Conservation (phyloP, 768 basidiomycete genomes). For the Leccinum boreale region DNA sequence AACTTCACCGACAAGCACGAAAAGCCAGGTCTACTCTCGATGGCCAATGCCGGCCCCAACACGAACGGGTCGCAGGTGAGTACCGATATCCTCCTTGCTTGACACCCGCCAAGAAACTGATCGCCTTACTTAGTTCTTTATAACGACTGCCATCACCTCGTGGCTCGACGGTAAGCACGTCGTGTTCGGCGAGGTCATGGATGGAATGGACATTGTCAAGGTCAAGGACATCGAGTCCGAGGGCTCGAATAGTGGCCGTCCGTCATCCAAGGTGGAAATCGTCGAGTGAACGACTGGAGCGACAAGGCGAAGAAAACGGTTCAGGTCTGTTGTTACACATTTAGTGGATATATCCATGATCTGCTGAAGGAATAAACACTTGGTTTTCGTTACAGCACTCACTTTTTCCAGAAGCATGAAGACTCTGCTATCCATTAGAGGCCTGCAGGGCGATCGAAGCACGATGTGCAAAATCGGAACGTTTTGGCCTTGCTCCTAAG, state of each 20-base stretch:
- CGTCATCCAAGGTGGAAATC: constrained; percentile 42
- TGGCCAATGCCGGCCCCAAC: constrained; percentile 85
- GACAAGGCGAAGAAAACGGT: neutral
- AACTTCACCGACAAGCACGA: constrained; percentile 65
- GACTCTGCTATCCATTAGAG: neutral
- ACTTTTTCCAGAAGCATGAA: no score
- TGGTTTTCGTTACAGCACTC: neutral
- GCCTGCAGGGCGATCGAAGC: no score
- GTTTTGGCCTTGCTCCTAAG: no score
- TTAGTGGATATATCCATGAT: neutral
- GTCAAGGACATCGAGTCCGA: constrained; percentile 32
- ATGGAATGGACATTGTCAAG: constrained; percentile 40
- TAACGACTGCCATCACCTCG: constrained; percentile 65
- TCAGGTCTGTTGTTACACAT: neutral
- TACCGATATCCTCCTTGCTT: neutral
- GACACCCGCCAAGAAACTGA: neutral
- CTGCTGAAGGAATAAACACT: constrained; percentile 3
- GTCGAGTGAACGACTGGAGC: constrained; percentile 26
- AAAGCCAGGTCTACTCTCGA: constrained; percentile 67
- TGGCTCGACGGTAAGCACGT: constrained; percentile 47
- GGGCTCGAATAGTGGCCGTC: constrained; percentile 25
- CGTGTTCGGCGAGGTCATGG: no score
- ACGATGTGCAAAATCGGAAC: no score
- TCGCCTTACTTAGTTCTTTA: constrained; percentile 53
- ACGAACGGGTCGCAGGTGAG: constrained; percentile 77